phyloP scores from a whole-genome alignment of 441 rosid genomes.

The Gossypium schwendimanii region DNA sequence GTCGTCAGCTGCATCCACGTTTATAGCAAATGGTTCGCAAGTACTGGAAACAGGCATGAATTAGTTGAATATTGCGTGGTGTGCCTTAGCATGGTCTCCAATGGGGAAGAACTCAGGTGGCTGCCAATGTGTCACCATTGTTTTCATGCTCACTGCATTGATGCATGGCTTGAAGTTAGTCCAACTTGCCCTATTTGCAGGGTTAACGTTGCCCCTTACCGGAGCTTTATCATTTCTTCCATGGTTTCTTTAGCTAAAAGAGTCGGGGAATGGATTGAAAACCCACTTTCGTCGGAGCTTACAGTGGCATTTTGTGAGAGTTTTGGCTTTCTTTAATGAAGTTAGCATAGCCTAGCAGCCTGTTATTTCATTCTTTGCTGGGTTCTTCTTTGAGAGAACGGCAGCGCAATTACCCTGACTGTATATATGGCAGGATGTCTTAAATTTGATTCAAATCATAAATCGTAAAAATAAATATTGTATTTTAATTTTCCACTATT shows the following conservation, averaged over 20 bases:
- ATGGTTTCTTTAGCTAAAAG: not conserved
- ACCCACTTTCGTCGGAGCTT: not conserved
- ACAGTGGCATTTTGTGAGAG: constrained; percentile 2
- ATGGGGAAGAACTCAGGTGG: constrained; percentile 11
- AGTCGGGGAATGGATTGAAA: not conserved
- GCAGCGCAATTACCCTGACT: too few species aligned
- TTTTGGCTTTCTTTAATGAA: not conserved
- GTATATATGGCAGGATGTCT: too few species aligned
- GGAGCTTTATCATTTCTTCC: not conserved
- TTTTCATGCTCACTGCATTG: constrained; percentile 29
- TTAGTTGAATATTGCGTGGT: constrained; percentile 15
- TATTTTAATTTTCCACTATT: too few species aligned
- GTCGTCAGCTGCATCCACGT: not conserved
- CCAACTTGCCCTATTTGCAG: constrained; percentile 25
- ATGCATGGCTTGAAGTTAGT: constrained; percentile 26
- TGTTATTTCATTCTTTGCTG: not conserved
- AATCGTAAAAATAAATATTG: too few species aligned
- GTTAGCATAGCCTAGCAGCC: not conserved
- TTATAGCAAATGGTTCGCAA: not conserved
- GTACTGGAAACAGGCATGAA: not conserved
- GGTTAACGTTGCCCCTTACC: constrained; percentile 1
- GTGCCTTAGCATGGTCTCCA: constrained; percentile 21
- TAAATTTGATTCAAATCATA: too few species aligned
- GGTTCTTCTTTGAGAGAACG: not conserved
- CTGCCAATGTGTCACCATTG: constrained; percentile 17